Percentiles rank a stretch among this genome's conserved stretches.
These are phyloP conservation scores for Chloris gayana DNA, from an alignment of 176 grass and related monocot genomes.

Conservation along the genomic window DNA sequence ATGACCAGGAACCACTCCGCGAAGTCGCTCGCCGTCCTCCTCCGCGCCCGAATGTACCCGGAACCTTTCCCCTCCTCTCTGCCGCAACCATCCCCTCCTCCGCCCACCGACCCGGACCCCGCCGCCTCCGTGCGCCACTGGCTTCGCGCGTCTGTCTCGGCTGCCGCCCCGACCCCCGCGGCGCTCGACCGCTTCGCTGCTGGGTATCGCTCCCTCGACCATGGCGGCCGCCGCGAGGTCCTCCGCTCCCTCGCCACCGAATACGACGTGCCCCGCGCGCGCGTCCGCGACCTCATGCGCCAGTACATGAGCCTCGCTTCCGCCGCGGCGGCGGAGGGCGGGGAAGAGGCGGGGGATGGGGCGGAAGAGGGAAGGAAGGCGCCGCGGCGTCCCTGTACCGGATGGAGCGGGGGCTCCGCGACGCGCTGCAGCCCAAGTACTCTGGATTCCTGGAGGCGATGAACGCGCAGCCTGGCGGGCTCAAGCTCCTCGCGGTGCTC, in stretches of 20 bases:
- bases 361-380: conserved; percentile 46
- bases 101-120: not conserved
- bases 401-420: conserved; percentile 81
- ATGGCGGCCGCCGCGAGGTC: conserved; percentile 54
- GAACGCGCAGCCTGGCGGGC: conserved; percentile 82
- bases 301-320: conserved; percentile 67
- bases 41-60: conserved; percentile 73
- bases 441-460: conserved; percentile 75
- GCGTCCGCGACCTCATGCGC: conserved; percentile 69
- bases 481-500: conserved; percentile 83
- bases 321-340: not conserved
- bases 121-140: conserved; percentile 45
- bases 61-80: conserved; percentile 30
- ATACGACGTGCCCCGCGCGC: conserved; percentile 75
- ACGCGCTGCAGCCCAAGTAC: conserved; percentile 73
- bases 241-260: conserved; percentile 73
- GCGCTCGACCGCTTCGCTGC: conserved; percentile 72
- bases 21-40: conserved; percentile 70
- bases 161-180: conserved; percentile 35
- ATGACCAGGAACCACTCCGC: conserved; percentile 68
- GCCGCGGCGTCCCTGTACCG: conserved; percentile 63
- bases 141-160: conserved; percentile 61
- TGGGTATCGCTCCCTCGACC: conserved; percentile 66
- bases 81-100: not conserved
- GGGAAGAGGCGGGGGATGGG: conserved; percentile 11